A percentile compares a stretch with the other conserved stretches of the same genome.
These are phyloP conservation scores for Lentinula sp. DNA, from an alignment of 768 basidiomycete genomes.

Conservation along the genomic window DNA sequence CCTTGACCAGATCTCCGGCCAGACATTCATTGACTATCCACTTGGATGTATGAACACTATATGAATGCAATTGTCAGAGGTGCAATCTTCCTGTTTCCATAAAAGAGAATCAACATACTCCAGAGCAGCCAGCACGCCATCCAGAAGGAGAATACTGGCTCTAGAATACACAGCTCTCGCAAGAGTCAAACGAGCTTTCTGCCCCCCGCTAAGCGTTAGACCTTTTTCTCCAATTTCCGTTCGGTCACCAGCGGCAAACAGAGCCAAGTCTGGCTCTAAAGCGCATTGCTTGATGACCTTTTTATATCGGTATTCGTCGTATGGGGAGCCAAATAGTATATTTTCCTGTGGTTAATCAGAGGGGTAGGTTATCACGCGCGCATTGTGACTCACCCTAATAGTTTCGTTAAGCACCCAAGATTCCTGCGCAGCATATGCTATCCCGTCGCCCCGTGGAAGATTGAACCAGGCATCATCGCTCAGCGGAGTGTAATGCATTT, in stretches of 20 bases:
- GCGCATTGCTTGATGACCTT: slow-evolving; percentile 70
- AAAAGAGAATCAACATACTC: background rate
- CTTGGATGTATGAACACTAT: slow-evolving; percentile 42
- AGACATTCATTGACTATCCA: slow-evolving; percentile 48
- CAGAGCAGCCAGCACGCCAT: slow-evolving; percentile 18
- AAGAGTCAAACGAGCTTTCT: slow-evolving; percentile 33
- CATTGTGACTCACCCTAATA: slow-evolving; percentile 37
- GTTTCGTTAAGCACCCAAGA: slow-evolving; percentile 83
- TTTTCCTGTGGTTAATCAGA: slow-evolving; percentile 44
- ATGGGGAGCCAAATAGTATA: slow-evolving; percentile 73
- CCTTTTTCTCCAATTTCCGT: slow-evolving; percentile 74
- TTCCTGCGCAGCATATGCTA: slow-evolving; percentile 81
- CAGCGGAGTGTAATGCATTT: slow-evolving; percentile 58
- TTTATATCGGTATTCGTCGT: slow-evolving; percentile 73
- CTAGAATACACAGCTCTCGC: slow-evolving; percentile 40
- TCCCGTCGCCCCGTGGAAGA: slow-evolving; percentile 62
- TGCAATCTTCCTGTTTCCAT: slow-evolving; percentile 43
- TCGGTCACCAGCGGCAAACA: slow-evolving; percentile 61
- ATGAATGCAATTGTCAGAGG: slow-evolving; percentile 40
- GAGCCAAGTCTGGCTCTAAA: slow-evolving; percentile 62
- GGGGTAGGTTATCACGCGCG: no score
- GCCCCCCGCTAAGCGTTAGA: slow-evolving; percentile 49
- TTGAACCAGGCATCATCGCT: slow-evolving; percentile 56
- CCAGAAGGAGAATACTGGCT: slow-evolving; percentile 40
- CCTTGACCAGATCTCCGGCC: slow-evolving; percentile 37